Percentiles rank a stretch among this genome's conserved stretches.
These are phyloP conservation scores for Cubamyces lactineus DNA, from an alignment of 768 basidiomycete species.

Conservation along the genomic window DNA sequence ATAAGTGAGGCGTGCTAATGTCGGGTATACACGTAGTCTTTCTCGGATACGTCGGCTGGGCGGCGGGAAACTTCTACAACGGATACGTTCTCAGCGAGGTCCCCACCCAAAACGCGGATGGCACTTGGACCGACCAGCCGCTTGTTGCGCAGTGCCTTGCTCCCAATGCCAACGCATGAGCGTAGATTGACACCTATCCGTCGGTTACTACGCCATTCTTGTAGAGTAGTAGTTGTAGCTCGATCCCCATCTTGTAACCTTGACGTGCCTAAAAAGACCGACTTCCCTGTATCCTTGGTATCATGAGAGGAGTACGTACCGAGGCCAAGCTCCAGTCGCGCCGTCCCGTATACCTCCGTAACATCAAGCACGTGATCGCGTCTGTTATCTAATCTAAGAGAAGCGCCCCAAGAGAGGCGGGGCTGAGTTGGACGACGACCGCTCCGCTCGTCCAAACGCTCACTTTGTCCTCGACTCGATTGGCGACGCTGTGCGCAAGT, in stretches of 20 bases:
- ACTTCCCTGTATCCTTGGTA: too few relatives aligned
- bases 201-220: neutral
- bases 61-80: conserved; percentile 54
- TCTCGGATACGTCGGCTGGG: conserved; percentile 56
- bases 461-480: too few relatives aligned
- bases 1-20: conserved; percentile 41
- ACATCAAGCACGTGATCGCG: neutral
- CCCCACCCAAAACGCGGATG: conserved; percentile 44
- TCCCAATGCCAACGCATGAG: conserved; percentile 17
- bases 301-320: too few relatives aligned
- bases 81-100: conserved; percentile 53
- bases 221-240: too few relatives aligned
- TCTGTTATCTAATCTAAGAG: neutral
- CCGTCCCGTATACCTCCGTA: too few relatives aligned
- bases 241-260: too few relatives aligned
- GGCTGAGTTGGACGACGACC: conserved; percentile 1
- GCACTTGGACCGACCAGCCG: conserved; percentile 44
- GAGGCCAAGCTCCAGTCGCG: too few relatives aligned
- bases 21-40: conserved; percentile 45
- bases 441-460: neutral
- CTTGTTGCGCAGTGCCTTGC: conserved; percentile 28
- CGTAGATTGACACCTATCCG: neutral
- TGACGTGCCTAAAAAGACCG: neutral
- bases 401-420: neutral
- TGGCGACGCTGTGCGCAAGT: too few relatives aligned